Evolutionary conservation across 257 asterid genomes (phyloP), one percentile per base, ranked within the genome.

Genomic region (Forsythia viridissima): DNA sequence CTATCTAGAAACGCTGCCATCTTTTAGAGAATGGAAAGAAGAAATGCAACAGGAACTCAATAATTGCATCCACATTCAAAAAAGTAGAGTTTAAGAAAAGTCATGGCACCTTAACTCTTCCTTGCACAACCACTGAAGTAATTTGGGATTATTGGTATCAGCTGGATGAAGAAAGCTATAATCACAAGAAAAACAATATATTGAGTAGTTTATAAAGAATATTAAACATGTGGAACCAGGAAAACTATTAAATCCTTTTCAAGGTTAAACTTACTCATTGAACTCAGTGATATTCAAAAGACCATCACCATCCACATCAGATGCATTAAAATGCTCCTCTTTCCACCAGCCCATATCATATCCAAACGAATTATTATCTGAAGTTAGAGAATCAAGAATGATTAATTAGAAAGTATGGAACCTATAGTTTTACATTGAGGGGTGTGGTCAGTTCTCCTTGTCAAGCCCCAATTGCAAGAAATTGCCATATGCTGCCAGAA

Each of bases 341-440:
- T 91, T 96, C 99, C 99, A 96, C 99, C 99, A 95, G 51, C 97
- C 98, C 90, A 90, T 87, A 36, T 96, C 88, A 87, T 90, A 85
- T 76, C 96, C 98, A 79, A 86, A 86, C 55, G 98, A 84, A 57
- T 76, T 79, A 80, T 82, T 87, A 83, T 86, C 98, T 95, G 87
- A 70, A 71, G 79, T 18, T 65, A 71, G 38, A 75, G 79, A 41
- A 70, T 40, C 30, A 77, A 38, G 52, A 59, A 70, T 16, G 10
- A 79, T 44, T 38, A 61, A 66, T 72, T 48, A 80, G 77, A 65
- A 51, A 43, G 78, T 71, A 46, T 59, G 48, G 68, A 63, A 30
- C 18, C 44, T 40, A 70, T 16, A 67, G 15, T 66, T 55, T 39
- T 63, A 63, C 39, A 39, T 10, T 68, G 61, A 77, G 18, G 18